These are phyloP conservation scores for Kingdonia uniflora DNA, from an alignment of 164 flowering plant genomes.

Conservation along the genomic window DNA sequence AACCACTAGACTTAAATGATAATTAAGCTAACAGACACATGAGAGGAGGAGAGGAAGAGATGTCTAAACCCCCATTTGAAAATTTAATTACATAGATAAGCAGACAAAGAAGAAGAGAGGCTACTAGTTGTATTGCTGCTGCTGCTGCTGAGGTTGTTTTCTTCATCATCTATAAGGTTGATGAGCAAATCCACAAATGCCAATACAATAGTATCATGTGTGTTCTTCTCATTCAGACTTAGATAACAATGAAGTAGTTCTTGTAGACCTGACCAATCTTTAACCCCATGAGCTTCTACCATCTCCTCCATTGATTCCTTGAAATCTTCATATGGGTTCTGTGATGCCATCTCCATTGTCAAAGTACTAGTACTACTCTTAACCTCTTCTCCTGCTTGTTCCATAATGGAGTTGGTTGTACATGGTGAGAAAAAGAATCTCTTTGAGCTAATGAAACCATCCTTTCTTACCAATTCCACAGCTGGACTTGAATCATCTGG, in stretches of 20 bases:
- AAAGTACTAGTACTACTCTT: neutral
- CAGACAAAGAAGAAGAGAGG: no score
- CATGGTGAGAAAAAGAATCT: conserved; percentile 19
- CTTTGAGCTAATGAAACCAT: conserved; percentile 9
- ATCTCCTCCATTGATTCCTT: conserved; percentile 22
- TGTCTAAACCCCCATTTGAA: no score
- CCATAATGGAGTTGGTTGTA: conserved; percentile 17
- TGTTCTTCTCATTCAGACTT: conserved; percentile 14
- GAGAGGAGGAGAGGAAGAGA: no score
- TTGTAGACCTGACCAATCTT: conserved; percentile 15
- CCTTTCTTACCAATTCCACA: neutral
- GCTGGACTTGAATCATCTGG: neutral
- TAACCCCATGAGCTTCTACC: conserved; percentile 16
- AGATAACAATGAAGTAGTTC: conserved; percentile 19
- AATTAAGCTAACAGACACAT: no score
- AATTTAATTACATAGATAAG: no score
- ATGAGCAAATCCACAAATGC: conserved; percentile 19
- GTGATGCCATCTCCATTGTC: conserved; percentile 12
- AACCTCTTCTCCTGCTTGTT: neutral
- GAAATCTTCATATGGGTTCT: conserved; percentile 18
- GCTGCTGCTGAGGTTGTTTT: neutral
- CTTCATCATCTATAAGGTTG: conserved; percentile 5
- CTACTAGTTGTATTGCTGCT: neutral
- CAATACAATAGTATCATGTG: conserved; percentile 11
- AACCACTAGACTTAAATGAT: no score